Conservation (phyloP, 1,284 basidiomycete genomes). For the Heterobasidion parviporum region DNA sequence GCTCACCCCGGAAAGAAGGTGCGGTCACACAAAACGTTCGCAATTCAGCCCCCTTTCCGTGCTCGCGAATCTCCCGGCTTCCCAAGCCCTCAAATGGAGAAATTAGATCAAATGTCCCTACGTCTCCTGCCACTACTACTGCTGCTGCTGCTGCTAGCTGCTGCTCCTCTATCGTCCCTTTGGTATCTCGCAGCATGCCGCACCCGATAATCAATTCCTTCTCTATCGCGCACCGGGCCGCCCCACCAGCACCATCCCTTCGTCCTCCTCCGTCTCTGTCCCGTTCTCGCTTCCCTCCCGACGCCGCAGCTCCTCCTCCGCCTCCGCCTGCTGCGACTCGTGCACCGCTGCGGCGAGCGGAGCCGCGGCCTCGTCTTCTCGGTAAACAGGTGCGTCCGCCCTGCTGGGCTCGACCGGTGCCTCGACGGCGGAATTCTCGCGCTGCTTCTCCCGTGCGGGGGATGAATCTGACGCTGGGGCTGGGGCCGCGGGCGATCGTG, state of each 20-base stretch:
- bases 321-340: constrained; percentile 27
- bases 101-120: background rate
- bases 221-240: constrained; percentile 30
- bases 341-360: background rate
- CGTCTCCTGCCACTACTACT: background rate
- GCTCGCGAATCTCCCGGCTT: background rate
- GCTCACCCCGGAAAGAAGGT: too few relatives aligned
- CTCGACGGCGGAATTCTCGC: background rate
- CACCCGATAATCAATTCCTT: background rate
- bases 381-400: constrained; percentile 5
- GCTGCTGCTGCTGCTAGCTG: too few relatives aligned
- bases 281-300: constrained; percentile 47
- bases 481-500: constrained; percentile 7
- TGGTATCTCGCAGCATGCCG: too few relatives aligned
- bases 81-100: background rate
- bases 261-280: constrained; percentile 69
- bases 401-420: constrained; percentile 3
- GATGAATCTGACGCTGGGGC: background rate
- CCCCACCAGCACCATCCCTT: constrained; percentile 70
- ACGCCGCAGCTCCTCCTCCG: constrained; percentile 23
- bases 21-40: too few relatives aligned
- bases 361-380: background rate
- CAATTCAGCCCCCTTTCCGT: too few relatives aligned
- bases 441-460: background rate
- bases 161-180: too few relatives aligned